Percentiles rank a stretch among this genome's conserved stretches.
These are phyloP conservation scores for Diaporthe sp. DNA, from an alignment of 2,329 filamentous ascomycete genomes.

Conservation along the genomic window DNA sequence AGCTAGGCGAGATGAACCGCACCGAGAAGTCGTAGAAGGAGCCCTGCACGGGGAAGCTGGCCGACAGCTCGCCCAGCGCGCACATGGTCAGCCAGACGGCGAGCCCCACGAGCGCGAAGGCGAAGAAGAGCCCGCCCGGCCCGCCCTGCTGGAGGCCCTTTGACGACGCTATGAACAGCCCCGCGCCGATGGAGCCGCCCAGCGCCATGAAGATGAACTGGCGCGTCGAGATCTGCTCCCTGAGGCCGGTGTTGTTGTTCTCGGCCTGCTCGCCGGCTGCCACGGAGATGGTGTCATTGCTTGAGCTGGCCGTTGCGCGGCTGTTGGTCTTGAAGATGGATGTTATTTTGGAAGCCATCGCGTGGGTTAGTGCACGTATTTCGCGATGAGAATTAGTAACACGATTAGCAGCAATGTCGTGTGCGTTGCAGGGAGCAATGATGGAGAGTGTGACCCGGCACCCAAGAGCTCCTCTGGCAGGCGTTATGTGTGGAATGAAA, in stretches of 20 bases:
- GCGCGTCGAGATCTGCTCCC: slow-evolving; percentile 50
- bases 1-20: slow-evolving; percentile 54
- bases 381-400: no score
- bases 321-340: slow-evolving; percentile 9
- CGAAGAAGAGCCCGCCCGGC: slow-evolving; percentile 50
- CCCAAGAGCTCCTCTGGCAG: neutral
- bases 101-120: slow-evolving; percentile 51
- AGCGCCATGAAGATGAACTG: slow-evolving; percentile 55
- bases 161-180: slow-evolving; percentile 53
- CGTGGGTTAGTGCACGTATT: no score
- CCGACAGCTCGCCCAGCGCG: slow-evolving; percentile 49
- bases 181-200: slow-evolving; percentile 54
- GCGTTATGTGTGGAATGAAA: neutral
- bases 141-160: slow-evolving; percentile 51
- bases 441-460: neutral
- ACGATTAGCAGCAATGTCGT: neutral
- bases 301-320: neutral
- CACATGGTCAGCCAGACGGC: slow-evolving; percentile 52
- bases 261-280: neutral
- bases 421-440: neutral
- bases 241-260: slow-evolving; percentile 40
- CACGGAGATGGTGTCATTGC: neutral
- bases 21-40: slow-evolving; percentile 57
- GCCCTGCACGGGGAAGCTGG: slow-evolving; percentile 52
- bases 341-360: neutral